A percentile compares a stretch with the other conserved stretches of the same genome.
Conservation (phyloP, 2,329 filamentous ascomycete genomes). For the Epichloe gansuensis region DNA sequence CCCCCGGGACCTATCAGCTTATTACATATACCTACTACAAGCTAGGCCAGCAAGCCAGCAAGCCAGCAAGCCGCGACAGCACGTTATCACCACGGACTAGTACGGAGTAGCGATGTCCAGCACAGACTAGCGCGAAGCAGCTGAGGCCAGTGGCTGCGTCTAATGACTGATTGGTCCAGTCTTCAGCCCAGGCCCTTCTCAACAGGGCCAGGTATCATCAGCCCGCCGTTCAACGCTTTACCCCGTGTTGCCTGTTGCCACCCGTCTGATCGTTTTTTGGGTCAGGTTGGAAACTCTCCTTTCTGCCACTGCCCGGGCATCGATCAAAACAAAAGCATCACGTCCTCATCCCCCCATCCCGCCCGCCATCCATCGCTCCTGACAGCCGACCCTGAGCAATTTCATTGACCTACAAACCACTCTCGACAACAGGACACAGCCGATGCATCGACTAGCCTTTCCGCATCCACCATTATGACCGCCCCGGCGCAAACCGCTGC, state of each 20-base stretch:
- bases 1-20: not conserved
- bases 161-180: no score
- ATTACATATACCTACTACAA: not conserved
- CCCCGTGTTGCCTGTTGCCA: no score
- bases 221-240: no score
- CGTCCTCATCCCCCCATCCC: not conserved
- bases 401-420: not conserved
- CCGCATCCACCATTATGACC: constrained; percentile 5
- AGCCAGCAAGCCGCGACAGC: not conserved
- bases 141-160: no score
- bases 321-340: not conserved
- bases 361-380: not conserved
- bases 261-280: not conserved
- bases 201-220: no score
- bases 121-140: no score
- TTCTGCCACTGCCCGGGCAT: not conserved
- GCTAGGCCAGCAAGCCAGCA: not conserved
- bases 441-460: constrained; percentile 4
- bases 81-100: no score
- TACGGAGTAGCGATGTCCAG: no score
- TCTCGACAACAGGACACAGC: not conserved
- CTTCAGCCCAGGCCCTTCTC: no score
- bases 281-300: not conserved
- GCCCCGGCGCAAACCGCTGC: constrained; percentile 6
- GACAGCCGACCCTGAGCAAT: not conserved